Conservation (phyloP, 2,329 filamentous ascomycete species). For the Diaporthe ampelina region DNA sequence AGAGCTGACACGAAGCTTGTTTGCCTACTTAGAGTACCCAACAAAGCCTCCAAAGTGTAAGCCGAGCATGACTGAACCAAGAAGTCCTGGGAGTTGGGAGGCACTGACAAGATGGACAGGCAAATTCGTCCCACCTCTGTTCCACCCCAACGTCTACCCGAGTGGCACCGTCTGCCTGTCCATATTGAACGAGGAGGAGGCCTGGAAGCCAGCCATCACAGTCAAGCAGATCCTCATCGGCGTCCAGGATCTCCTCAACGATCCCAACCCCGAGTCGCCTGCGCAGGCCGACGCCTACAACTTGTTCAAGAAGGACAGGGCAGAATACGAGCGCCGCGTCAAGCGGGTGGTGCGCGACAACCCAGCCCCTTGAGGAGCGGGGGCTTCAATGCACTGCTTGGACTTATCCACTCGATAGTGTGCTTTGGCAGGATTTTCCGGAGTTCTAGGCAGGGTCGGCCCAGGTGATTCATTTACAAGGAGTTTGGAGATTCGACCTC, state of each 20-base stretch:
- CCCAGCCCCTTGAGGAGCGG: conserved; percentile 72
- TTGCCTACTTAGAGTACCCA: conserved; percentile 81
- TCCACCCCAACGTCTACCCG: conserved; percentile 98
- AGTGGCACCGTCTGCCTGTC: conserved; percentile 97
- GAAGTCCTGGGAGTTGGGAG: neutral
- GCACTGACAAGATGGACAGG: conserved; percentile 64
- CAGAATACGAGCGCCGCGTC: conserved; percentile 90
- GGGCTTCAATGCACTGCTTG: neutral
- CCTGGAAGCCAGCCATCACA: conserved; percentile 98
- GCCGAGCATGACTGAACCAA: conserved; percentile 51
- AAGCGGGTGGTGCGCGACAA: conserved; percentile 91
- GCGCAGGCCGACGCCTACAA: conserved; percentile 98
- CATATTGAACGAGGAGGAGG: conserved; percentile 98
- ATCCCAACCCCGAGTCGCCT: conserved; percentile 96
- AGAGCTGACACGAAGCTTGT: conserved; percentile 42
- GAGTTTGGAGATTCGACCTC: conserved; percentile 38
- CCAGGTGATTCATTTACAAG: conserved; percentile 36
- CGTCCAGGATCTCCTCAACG: conserved; percentile 94
- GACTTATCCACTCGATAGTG: conserved; percentile 17
- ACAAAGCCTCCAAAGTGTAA: conserved; percentile 99
- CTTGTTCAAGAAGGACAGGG: conserved; percentile 90
- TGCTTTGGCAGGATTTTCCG: conserved; percentile 34
- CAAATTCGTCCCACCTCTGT: conserved; percentile 96
- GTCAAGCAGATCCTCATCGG: conserved; percentile 98
- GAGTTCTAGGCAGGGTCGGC: conserved; percentile 40